A percentile compares a stretch with the other conserved stretches of the same genome.
Conservation (phyloP, 176 grass and related monocot species). For the Triticum timopheevii region DNA sequence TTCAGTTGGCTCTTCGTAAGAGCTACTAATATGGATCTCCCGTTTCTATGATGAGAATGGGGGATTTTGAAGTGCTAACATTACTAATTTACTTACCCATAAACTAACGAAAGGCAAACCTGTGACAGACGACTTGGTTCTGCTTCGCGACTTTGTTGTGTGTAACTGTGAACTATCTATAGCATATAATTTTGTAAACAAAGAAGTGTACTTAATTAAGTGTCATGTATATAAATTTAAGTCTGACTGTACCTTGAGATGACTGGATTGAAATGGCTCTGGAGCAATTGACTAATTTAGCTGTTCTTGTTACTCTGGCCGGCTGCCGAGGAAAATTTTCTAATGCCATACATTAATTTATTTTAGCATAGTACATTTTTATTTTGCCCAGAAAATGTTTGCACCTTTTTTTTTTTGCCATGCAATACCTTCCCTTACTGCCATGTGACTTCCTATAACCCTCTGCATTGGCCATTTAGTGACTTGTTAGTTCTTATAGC, state of each 20-base stretch:
- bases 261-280: background rate
- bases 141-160: conserved; percentile 25
- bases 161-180: conserved; percentile 30
- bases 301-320: background rate
- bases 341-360: background rate
- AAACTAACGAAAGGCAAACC: conserved; percentile 46
- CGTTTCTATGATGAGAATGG: conserved; percentile 26
- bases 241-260: background rate
- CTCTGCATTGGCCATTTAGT: too few species aligned
- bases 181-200: conserved; percentile 44
- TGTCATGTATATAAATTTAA: conserved; percentile 21
- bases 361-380: background rate
- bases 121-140: conserved; percentile 15
- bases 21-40: conserved; percentile 18
- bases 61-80: conserved; percentile 50
- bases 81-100: conserved; percentile 43
- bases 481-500: too few species aligned
- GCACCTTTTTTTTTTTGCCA: background rate
- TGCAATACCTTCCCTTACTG: background rate
- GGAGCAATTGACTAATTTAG: background rate
- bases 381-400: background rate
- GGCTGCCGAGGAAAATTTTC: too few species aligned
- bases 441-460: too few species aligned
- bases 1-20: conserved; percentile 15
- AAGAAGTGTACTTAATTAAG: conserved; percentile 22